Percentiles rank a stretch among this genome's conserved stretches.
phyloP scores from a whole-genome alignment of 2,329 filamentous ascomycete species.

The Cladosporium austrohemisphaericum region DNA sequence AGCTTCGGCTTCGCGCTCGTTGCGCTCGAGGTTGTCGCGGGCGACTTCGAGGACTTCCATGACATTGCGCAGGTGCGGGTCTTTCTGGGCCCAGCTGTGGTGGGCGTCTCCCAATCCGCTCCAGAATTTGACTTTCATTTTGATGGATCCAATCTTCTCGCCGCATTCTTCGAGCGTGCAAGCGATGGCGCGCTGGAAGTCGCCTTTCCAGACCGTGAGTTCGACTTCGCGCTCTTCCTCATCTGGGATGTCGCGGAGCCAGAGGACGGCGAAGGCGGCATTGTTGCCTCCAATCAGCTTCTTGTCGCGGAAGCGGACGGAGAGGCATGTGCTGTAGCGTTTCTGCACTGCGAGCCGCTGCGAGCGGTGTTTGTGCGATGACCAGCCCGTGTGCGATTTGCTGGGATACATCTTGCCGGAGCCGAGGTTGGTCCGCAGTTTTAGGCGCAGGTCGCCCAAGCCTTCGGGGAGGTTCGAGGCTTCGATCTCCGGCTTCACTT shows the following conservation, averaged over 20 bases:
- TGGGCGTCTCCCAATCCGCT: constrained; percentile 59
- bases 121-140: constrained; percentile 58
- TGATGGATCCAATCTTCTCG: constrained; percentile 56
- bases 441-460: constrained; percentile 50
- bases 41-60: constrained; percentile 63
- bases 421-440: constrained; percentile 57
- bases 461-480: constrained; percentile 49
- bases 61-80: constrained; percentile 54
- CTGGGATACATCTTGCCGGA: constrained; percentile 56
- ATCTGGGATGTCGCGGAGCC: constrained; percentile 66
- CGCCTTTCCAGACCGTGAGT: constrained; percentile 64
- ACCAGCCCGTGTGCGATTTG: constrained; percentile 48
- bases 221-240: constrained; percentile 60
- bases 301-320: constrained; percentile 56
- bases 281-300: constrained; percentile 54
- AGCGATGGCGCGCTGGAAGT: constrained; percentile 54
- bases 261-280: constrained; percentile 60
- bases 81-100: constrained; percentile 52
- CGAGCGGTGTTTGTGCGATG: constrained; percentile 43
- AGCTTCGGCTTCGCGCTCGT: constrained; percentile 29
- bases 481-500: constrained; percentile 54
- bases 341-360: constrained; percentile 57
- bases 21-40: constrained; percentile 51
- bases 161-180: constrained; percentile 50
- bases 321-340: constrained; percentile 56